Base-by-base conservation (phyloP, 129 eudicot genomes). In the Logfia minima region DNA sequence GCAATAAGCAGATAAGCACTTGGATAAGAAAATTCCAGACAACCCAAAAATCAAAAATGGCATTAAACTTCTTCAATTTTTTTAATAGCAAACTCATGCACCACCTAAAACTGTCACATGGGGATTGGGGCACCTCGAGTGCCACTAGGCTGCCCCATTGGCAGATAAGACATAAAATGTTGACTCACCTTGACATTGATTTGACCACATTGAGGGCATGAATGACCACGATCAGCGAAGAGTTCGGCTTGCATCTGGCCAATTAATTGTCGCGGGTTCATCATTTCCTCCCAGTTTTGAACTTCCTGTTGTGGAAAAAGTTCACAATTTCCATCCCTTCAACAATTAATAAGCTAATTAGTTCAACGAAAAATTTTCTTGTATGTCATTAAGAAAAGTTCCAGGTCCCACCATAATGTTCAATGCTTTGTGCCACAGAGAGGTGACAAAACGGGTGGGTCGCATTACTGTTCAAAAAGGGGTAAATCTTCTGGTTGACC, bases 181-280 rank as follows among this genome's bases (percentile, higher is more conserved):
- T 16, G 74, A 71, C 86, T 85, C 32, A 88, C 98, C 89, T 91
- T 94, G 29, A 68, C 85, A 51, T 87, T 89, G 8, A 68, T 13
- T 70, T 94, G 99, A 67, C 85, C 80, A 68, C 99, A 94, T 78
- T 28, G 81, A 74, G 99, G 99, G 84, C 99, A 94, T 8, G 78
- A 55, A 65, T 83, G 93, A 70, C 83, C 87, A 76, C 62, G 78
- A 13, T 72, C 85, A 53, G 81, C 78, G 82, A 73, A 77, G 35
- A 81, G 62, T 68, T 80, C 60, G 5, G 83, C 93, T 22, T 48
- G n/a, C 0, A 82, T 16, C 74, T 87, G 97, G 58, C 88, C 92
- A 26, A 76, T 6, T 17, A 75, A 71, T 83, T 84, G 92, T 41
- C 90, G 89, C 3, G 6, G 85, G 80, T 89, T 91, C 71, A 85